Base-by-base conservation (phyloP, 352 stramenopile genomes). In the Pythium vanterpoolii region DNA sequence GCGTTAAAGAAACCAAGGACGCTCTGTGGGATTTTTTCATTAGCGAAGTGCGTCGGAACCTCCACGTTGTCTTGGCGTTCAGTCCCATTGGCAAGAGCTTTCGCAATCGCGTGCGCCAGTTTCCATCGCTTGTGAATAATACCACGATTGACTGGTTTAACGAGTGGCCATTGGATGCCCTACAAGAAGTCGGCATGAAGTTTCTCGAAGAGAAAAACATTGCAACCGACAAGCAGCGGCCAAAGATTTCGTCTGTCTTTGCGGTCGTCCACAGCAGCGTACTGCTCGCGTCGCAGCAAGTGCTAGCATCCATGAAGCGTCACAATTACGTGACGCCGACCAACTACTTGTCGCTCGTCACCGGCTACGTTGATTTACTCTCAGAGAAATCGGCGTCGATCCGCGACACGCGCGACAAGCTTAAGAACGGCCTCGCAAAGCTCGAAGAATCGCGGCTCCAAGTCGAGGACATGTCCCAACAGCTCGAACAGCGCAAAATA, bases 61-160 rank as follows among this genome's bases (percentile, higher is more conserved):
- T 98, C 8, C 93, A 98, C 53, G 73, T 98, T 16, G 88, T 98
- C n/a, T 66, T 98, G 4, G 86, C 88, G 8, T 96, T 98, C 50
- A 96, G 83, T 61, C 93, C 93, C 0, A 96, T 98, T 43, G 93
- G 93, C 9, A 89, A 96, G 67, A 69, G 76, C 13, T 93, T 95
- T 60, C 79, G 83, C 39, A 86, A 92, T 46, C 77, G 86, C 13
- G 78, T 93, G 18, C 86, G 90, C 23, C 85, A 96, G 61, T 98
- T 97, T 64, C 93, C 93, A 31, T 95, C 86, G n/a, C 73, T 98
- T 16, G 89, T 98, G 2, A 98, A 97, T 61, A 97, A 90, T 66
- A 98, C 87, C 0, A 98, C 89, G 8, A 98, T 98, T 55, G 90
- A 98, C 57, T 97, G 89, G 89, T 96, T 97, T 72, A 94, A 96